A percentile compares a stretch with the other conserved stretches of the same genome.
These are phyloP conservation scores for Talaromyces amestolkiae DNA, from an alignment of 2,329 filamentous ascomycete species.

Conservation along the genomic window DNA sequence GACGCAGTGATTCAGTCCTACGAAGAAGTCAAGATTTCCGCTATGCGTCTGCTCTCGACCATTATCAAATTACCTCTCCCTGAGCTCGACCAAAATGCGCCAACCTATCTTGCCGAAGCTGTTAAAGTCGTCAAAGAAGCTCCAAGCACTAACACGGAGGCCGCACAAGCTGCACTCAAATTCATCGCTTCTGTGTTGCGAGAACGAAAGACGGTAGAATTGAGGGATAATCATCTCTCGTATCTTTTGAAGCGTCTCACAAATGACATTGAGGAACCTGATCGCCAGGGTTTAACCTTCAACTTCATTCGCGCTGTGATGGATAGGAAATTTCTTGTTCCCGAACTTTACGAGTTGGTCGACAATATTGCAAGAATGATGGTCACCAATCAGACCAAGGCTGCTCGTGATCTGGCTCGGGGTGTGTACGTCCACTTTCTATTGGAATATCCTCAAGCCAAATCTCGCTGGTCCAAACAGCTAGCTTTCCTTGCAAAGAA, in stretches of 20 bases:
- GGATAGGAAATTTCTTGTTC: conserved; percentile 78
- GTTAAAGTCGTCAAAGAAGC: conserved; percentile 75
- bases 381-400: conserved; percentile 91
- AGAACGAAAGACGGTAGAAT: conserved; percentile 69
- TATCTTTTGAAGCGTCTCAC: conserved; percentile 78
- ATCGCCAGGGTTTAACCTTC: conserved; percentile 89
- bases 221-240: conserved; percentile 80
- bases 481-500: conserved; percentile 86
- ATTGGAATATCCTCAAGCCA: conserved; percentile 89
- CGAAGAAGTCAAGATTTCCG: conserved; percentile 88
- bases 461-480: conserved; percentile 84
- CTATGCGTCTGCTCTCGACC: conserved; percentile 78
- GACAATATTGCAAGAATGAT: conserved; percentile 88
- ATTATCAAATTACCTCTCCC: conserved; percentile 80
- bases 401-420: conserved; percentile 80
- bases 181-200: conserved; percentile 80
- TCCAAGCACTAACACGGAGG: conserved; percentile 74
- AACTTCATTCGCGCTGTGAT: conserved; percentile 88
- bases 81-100: conserved; percentile 66
- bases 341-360: conserved; percentile 84
- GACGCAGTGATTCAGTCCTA: conserved; percentile 80
- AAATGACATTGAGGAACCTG: conserved; percentile 86
- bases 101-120: conserved; percentile 81
- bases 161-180: conserved; percentile 85
- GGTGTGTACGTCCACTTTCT: conserved; percentile 93